Evolutionary conservation across 768 basidiomycete species (phyloP).

Genomic region (Roridomyces roridus): DNA sequence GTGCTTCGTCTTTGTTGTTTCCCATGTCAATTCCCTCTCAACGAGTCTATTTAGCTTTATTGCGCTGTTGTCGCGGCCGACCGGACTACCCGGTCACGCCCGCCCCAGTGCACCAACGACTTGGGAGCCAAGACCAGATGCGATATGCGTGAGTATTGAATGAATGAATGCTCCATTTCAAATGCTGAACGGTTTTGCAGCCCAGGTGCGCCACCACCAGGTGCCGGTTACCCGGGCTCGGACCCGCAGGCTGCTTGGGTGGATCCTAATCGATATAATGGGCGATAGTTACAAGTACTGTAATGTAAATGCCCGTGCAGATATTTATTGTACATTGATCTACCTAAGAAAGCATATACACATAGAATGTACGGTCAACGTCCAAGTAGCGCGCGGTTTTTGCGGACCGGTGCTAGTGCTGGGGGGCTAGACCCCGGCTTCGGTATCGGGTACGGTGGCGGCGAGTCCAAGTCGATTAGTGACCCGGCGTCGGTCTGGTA

Average conservation of each 20-base stretch:
- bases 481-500: constrained; percentile 1
- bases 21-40: background rate
- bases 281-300: constrained; percentile 4
- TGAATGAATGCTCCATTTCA: too few relatives aligned
- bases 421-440: background rate
- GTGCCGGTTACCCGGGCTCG: background rate
- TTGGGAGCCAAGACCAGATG: constrained; percentile 3
- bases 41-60: constrained; percentile 4
- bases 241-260: constrained; percentile 7
- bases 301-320: background rate
- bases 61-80: constrained; percentile 18
- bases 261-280: constrained; percentile 12
- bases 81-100: constrained; percentile 8
- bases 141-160: background rate
- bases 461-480: constrained; percentile 12
- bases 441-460: constrained; percentile 17
- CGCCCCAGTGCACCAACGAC: constrained; percentile 12
- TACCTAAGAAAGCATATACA: background rate
- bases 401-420: constrained; percentile 31
- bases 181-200: too few relatives aligned
- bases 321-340: background rate
- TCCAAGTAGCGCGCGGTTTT: background rate
- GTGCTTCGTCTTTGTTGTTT: constrained; percentile 35
- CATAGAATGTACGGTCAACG: background rate
- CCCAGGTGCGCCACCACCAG: background rate